phyloP scores from a whole-genome alignment of 2,329 filamentous ascomycete genomes.

The Fonsecaea pugnacius region DNA sequence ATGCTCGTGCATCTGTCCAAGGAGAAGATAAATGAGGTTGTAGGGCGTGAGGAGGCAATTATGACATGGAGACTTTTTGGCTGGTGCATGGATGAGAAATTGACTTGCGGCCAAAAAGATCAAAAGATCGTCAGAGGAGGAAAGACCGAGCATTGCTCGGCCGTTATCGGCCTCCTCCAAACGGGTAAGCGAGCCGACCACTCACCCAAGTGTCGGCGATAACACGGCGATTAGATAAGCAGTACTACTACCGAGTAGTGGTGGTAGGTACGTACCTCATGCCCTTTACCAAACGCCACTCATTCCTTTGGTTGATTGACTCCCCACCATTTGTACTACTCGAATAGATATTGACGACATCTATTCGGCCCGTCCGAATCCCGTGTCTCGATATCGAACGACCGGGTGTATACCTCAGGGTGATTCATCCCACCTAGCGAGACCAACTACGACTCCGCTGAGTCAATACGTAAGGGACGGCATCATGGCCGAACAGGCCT shows the following conservation, averaged over 20 bases:
- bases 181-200: slow-evolving; percentile 10
- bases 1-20: not conserved
- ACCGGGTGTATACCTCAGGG: not conserved
- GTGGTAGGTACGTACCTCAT: not conserved
- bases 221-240: slow-evolving; percentile 22
- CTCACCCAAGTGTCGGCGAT: slow-evolving; percentile 13
- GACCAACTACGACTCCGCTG: not conserved
- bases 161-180: slow-evolving; percentile 19
- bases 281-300: not conserved
- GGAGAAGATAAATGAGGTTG: slow-evolving; percentile 7
- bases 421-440: not conserved
- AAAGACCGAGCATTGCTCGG: slow-evolving; percentile 10
- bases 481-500: slow-evolving; percentile 30
- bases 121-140: slow-evolving; percentile 5
- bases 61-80: slow-evolving; percentile 27
- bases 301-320: slow-evolving; percentile 2
- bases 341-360: not conserved
- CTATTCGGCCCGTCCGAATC: not conserved
- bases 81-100: slow-evolving; percentile 17
- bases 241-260: too few species aligned
- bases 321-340: not conserved
- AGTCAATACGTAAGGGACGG: not conserved
- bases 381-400: not conserved
- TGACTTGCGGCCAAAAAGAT: slow-evolving; percentile 16
- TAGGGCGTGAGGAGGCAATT: slow-evolving; percentile 20